These are phyloP conservation scores for Chrysopogon serrulatus DNA, from an alignment of 176 grass and related monocot species.

Conservation along the genomic window DNA sequence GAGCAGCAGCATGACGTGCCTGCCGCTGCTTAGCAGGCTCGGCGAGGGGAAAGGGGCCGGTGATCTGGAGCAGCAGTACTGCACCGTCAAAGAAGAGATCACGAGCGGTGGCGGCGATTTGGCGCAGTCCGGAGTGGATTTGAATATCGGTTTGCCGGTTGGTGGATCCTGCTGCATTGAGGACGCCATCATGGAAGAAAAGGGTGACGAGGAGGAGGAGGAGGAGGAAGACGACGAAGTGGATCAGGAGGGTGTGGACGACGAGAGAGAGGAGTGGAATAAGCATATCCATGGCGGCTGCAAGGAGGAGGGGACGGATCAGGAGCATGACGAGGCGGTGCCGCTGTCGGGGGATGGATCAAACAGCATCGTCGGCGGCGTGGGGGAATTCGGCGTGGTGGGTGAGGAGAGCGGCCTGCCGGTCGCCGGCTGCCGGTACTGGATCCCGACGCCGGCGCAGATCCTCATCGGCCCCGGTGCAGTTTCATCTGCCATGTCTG, in stretches of 20 bases:
- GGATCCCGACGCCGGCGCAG: conserved; percentile 84
- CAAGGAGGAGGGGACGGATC: conserved; percentile 22
- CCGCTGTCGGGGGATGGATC: conserved; percentile 15
- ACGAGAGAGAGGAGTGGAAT: conserved; percentile 14
- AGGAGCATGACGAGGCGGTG: conserved; percentile 7
- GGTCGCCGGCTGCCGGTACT: conserved; percentile 34
- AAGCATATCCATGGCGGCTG: not conserved
- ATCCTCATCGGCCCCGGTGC: conserved; percentile 80
- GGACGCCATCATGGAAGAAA: conserved; percentile 7
- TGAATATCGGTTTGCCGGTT: conserved; percentile 63
- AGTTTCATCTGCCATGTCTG: conserved; percentile 88
- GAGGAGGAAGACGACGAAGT: conserved; percentile 23
- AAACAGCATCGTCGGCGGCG: not conserved
- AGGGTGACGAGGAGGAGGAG: conserved; percentile 22
- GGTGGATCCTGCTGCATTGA: conserved; percentile 7
- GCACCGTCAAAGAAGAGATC: conserved; percentile 31
- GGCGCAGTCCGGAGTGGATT: conserved; percentile 28
- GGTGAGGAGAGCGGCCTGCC: not conserved
- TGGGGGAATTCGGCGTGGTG: not conserved
- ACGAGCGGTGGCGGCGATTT: not conserved
- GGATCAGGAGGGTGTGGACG: conserved; percentile 13
- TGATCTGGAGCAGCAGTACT: conserved; percentile 4
- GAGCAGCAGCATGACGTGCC: conserved; percentile 24
- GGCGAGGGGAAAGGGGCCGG: conserved; percentile 22
- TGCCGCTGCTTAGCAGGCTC: conserved; percentile 76